Evolutionary conservation across 2,329 filamentous ascomycete genomes (phyloP), one percentile per base, ranked within the genome.

Genomic region (Fusarium sp.): DNA sequence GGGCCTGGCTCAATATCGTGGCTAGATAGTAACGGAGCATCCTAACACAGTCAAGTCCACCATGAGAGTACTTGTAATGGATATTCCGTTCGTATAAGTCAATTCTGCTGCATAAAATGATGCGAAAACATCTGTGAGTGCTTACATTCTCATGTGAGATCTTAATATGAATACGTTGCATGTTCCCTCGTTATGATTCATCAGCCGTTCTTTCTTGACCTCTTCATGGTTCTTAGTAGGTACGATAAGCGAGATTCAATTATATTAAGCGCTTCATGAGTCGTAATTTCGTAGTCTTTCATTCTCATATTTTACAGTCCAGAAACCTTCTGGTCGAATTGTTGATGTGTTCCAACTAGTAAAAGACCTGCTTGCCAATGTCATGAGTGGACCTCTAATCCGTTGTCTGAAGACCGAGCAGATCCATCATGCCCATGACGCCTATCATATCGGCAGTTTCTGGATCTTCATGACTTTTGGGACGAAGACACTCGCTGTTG

Each of bases 401-500:
- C 62, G 62, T 62, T 31, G 53, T 55, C 10, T 67, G 57, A 12
- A 69, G 63, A 23, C 71, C 63, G 31, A 78, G 71, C 30, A 58
- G 45, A 44, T 63, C 38, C 31, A 77, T 73, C 50, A 63, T 37
- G 15, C 31, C 60, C 44, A 61, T 63, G 18, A 78, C 63, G 42
- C 76, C 75, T 12, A 70, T 67, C 13, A 64, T 30, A 34, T 78
- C 70, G 40, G 77, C 47, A 4, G 73, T 60, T 55, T 78, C 76
- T 16, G 66, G 31, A 38, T 67, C 65, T 12, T 46, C 36, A 6
- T 72, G 36, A 5, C 54, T 54, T 26, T 47, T 52, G 20, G 58
- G 61, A 30, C 46, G 41, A 31, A 77, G 62, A 30, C 76, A 75
- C 6, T 84, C 83, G 8, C 85, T 84, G 60, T 88, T 85, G 44